A percentile compares a stretch with the other conserved stretches of the same genome.
Evolutionary conservation across 176 grass and related monocot genomes (phyloP).

Genomic region (Eremochloa ophiuroides): DNA sequence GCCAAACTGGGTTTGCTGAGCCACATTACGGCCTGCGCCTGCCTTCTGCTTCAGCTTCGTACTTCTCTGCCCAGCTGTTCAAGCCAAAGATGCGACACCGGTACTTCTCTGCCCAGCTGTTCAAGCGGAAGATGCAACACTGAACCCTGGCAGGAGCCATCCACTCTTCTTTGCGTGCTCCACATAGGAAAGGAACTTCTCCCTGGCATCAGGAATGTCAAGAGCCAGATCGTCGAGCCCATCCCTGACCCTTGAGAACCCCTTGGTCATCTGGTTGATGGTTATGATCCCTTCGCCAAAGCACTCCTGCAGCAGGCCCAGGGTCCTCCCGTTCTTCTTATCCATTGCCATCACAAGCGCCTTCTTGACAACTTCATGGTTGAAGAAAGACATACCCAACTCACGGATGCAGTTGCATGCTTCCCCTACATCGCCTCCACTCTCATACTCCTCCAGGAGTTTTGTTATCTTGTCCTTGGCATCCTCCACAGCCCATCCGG

Average conservation of each 20-base stretch:
- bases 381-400: slow-evolving; percentile 86
- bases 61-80: slow-evolving; percentile 15
- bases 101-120: slow-evolving; percentile 1
- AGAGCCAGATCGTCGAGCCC: slow-evolving; percentile 93
- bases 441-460: slow-evolving; percentile 88
- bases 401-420: slow-evolving; percentile 94
- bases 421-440: slow-evolving; percentile 80
- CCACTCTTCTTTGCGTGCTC: slow-evolving; percentile 53
- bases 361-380: slow-evolving; percentile 97
- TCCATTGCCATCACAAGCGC: slow-evolving; percentile 88
- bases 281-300: slow-evolving; percentile 92
- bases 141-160: slow-evolving; percentile 63
- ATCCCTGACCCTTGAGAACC: slow-evolving; percentile 79
- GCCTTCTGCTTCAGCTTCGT: slow-evolving; percentile 28
- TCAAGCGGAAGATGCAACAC: slow-evolving; percentile 27
- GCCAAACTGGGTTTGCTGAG: slow-evolving; percentile 10
- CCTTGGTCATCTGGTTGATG: slow-evolving; percentile 93
- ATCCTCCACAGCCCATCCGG: slow-evolving; percentile 82
- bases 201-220: slow-evolving; percentile 79
- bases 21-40: neutral
- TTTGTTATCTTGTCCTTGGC: slow-evolving; percentile 89
- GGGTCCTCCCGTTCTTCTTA: slow-evolving; percentile 63
- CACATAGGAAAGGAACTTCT: slow-evolving; percentile 67
- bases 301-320: slow-evolving; percentile 68
- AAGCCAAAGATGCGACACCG: slow-evolving; percentile 19